These are phyloP conservation scores for Bidens hawaiensis DNA, from an alignment of 140 eudicot genomes.

Conservation along the genomic window DNA sequence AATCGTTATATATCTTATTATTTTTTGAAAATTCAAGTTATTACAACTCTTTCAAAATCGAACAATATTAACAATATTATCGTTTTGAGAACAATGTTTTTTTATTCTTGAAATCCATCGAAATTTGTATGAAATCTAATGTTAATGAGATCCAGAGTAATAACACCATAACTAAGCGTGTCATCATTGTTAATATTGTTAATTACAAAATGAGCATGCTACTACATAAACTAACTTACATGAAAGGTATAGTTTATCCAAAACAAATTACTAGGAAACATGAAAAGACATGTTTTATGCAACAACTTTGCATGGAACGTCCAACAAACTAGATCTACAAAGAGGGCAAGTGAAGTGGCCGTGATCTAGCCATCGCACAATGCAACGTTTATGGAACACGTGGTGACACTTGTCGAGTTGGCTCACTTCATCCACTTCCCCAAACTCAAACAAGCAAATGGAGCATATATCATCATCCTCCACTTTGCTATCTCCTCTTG, in stretches of 20 bases:
- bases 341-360: slow-evolving; percentile 38
- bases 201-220: slow-evolving; percentile 13
- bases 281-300: neutral
- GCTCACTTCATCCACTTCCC: slow-evolving; percentile 19
- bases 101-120: too few relatives aligned
- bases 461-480: slow-evolving; percentile 25
- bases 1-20: too few relatives aligned
- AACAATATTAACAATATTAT: too few relatives aligned
- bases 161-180: slow-evolving; percentile 11
- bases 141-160: too few relatives aligned
- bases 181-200: slow-evolving; percentile 8
- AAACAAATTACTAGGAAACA: neutral
- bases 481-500: slow-evolving; percentile 7
- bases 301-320: neutral
- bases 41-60: too few relatives aligned
- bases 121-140: too few relatives aligned
- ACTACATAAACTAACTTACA: neutral
- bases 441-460: slow-evolving; percentile 24
- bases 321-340: slow-evolving; percentile 22
- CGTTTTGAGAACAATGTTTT: too few relatives aligned
- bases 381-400: slow-evolving; percentile 34
- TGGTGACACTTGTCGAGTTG: slow-evolving; percentile 26
- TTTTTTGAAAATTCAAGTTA: too few relatives aligned
- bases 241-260: neutral
- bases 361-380: slow-evolving; percentile 24